Base-by-base conservation (phyloP, 768 basidiomycete genomes). In the Hortiboletus campestris region DNA sequence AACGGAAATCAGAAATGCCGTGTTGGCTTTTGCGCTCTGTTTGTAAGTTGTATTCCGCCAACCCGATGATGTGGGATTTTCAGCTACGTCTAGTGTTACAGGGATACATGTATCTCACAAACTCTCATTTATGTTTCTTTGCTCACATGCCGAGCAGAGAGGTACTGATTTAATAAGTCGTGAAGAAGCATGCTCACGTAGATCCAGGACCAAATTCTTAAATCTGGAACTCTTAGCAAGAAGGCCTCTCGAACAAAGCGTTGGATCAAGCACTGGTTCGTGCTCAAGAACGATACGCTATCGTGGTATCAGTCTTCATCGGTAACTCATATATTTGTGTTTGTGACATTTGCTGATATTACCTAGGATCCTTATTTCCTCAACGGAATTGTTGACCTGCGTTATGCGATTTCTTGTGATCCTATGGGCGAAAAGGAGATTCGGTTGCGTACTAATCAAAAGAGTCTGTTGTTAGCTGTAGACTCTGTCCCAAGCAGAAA, bases 291-390 rank as follows among this genome's bases (percentile, higher is more conserved):
- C 58, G 94, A 95, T 65, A 91, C 93, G 1, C 77, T 99, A 28
- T 94, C 93, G 17, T 99, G 97, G 97, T 98, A 92, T 70, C 90
- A 93, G 59, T 92, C 91, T 8, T 93, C 94, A 53, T 86, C 92
- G 53, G 94, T 94, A 72, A 75, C 78, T 69, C 42, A 11, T 22
- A 22, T 38, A 20, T 47, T 25, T 40, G 46, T 56, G 41, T 28
- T 49, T 40, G 45, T 49, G 43, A 38, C 42, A 41, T 56, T 49
- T 51, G 12, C 51, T 62, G 39, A 47, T 41, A 19, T 46, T 29
- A 14, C 29, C 25, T 57, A 96, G 94, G 94, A 99, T 64, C 96
- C 95, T 2, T 99, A 99, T 73, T 99, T 99, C 70, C 91, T 95
- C 12, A 91, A 94, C 61, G 97, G 94, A 25, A 94, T 98, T 53